Percentiles rank a stretch among this genome's conserved stretches.
These are phyloP conservation scores for Adansonia rubrostipa DNA, from an alignment of 441 rosid species.

Conservation along the genomic window DNA sequence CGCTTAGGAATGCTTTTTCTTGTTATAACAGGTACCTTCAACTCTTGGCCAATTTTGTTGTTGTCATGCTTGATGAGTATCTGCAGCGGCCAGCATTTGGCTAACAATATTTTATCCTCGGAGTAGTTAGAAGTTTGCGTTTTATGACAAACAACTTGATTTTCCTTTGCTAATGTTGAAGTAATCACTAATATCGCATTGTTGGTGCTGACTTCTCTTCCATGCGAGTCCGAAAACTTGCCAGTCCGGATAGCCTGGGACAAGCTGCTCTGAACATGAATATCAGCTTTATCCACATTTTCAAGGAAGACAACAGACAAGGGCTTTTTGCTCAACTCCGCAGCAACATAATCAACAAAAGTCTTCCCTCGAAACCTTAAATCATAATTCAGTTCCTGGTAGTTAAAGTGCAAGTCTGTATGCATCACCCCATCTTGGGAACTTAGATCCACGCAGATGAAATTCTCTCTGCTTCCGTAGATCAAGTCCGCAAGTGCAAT, in stretches of 20 bases:
- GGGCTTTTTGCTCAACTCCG: slow-evolving; percentile 68
- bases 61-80: slow-evolving; percentile 48
- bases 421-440: slow-evolving; percentile 35
- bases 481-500: slow-evolving; percentile 64
- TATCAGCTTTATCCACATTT: slow-evolving; percentile 74
- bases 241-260: slow-evolving; percentile 65
- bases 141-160: slow-evolving; percentile 14
- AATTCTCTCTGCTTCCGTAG: slow-evolving; percentile 55
- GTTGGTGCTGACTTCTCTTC: slow-evolving; percentile 65
- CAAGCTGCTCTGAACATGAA: slow-evolving; percentile 52
- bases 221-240: slow-evolving; percentile 68
- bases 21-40: not conserved
- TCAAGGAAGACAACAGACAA: slow-evolving; percentile 76
- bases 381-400: slow-evolving; percentile 32
- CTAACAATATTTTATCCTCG: slow-evolving; percentile 60
- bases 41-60: slow-evolving; percentile 20
- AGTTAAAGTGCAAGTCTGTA: slow-evolving; percentile 5
- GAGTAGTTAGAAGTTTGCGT: slow-evolving; percentile 39
- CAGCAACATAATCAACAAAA: slow-evolving; percentile 64
- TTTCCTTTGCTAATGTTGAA: slow-evolving; percentile 36
- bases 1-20: slow-evolving; percentile 14
- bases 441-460: slow-evolving; percentile 65
- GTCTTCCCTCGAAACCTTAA: slow-evolving; percentile 69
- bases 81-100: slow-evolving; percentile 52
- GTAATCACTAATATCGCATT: slow-evolving; percentile 68